Evolutionary conservation across 805 yeast genomes (phyloP), one percentile per base, ranked within the genome.

Genomic region (Metschnikowia proteae): DNA sequence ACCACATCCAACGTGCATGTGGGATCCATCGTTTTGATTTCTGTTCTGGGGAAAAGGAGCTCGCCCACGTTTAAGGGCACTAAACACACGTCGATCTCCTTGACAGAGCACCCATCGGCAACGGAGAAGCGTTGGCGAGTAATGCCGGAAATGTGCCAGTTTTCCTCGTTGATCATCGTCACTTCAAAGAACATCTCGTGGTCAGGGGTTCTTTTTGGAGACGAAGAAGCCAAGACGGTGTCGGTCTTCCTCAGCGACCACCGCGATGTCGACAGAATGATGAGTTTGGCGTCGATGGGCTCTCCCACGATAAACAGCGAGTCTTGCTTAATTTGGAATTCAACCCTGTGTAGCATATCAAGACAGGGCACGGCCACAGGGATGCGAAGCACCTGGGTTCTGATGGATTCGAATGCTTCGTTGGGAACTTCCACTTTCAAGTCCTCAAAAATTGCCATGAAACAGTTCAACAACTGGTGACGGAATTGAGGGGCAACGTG

Each of bases 141-240:
- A 52, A 78, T 73, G 0, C 98, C 98, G 5, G 88, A 81, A 4
- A 90, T 68, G 3, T 89, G 61, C 98, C 98, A 92, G 45, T 75
- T 78, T 25, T 89, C 96, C 52, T 74, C 78, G 27, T 77, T 74
- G 13, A 67, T 63, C 0, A 86, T 59, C 13, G 76, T 78, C 34
- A 81, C 67, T 44, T 72, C 71, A 57, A 78, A 80, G 29, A 56
- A 58, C 29, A 66, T 62, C 6, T 26, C 38, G 9, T 34, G 34
- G 1, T 25, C 27, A n/a, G 26, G 9, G 3, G 36, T 7, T 7
- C 11, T n/a, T n/a, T 39, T 11, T 6, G 57, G 58, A 2, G 59
- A 56, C 6, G 56, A 53, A 2, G 50, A 49, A 1, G 54, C 59
- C 30, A 51, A 46, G 13, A 46, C 47, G 2, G 28, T 17, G 2